These are phyloP conservation scores for Microdochium trichocladiopsis DNA, from an alignment of 2,329 filamentous ascomycete species.

Conservation along the genomic window DNA sequence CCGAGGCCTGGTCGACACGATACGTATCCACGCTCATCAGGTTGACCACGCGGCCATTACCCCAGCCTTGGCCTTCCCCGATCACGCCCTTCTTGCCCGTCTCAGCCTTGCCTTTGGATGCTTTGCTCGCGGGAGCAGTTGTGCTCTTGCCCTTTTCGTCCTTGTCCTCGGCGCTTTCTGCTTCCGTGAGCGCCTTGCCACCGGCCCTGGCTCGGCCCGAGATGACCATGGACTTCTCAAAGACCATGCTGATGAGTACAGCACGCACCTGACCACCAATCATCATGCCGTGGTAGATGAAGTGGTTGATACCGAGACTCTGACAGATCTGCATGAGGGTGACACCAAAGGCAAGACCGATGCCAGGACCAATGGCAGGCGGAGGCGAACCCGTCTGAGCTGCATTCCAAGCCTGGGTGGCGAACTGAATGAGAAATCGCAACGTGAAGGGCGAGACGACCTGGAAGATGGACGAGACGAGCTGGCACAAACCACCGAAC, in stretches of 20 bases:
- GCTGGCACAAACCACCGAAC: slow-evolving; percentile 71
- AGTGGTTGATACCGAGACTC: slow-evolving; percentile 78
- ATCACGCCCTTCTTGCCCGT: slow-evolving; percentile 39
- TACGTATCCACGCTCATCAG: slow-evolving; percentile 95
- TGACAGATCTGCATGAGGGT: slow-evolving; percentile 80
- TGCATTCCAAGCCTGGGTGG: slow-evolving; percentile 70
- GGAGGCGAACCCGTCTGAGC: slow-evolving; percentile 37
- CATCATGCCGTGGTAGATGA: slow-evolving; percentile 88
- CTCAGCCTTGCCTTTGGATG: slow-evolving; percentile 22
- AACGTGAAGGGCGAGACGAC: slow-evolving; percentile 81
- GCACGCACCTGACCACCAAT: slow-evolving; percentile 78
- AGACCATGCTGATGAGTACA: slow-evolving; percentile 78
- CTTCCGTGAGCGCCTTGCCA: slow-evolving; percentile 36
- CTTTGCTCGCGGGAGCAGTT: slow-evolving; percentile 18
- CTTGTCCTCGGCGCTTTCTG: slow-evolving; percentile 34
- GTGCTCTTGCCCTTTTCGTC: slow-evolving; percentile 35
- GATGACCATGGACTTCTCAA: slow-evolving; percentile 86
- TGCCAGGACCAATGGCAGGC: slow-evolving; percentile 66
- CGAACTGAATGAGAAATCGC: slow-evolving; percentile 80
- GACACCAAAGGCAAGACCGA: slow-evolving; percentile 80
- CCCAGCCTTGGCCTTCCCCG: slow-evolving; percentile 77
- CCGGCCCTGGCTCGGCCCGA: slow-evolving; percentile 85
- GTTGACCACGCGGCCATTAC: slow-evolving; percentile 85
- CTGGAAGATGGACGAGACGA: slow-evolving; percentile 67
- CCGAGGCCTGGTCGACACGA: slow-evolving; percentile 80